Percentiles rank a stretch among this genome's conserved stretches.
Evolutionary conservation across 2,329 filamentous ascomycete genomes (phyloP).

Genomic region (Exophiala calicioides): DNA sequence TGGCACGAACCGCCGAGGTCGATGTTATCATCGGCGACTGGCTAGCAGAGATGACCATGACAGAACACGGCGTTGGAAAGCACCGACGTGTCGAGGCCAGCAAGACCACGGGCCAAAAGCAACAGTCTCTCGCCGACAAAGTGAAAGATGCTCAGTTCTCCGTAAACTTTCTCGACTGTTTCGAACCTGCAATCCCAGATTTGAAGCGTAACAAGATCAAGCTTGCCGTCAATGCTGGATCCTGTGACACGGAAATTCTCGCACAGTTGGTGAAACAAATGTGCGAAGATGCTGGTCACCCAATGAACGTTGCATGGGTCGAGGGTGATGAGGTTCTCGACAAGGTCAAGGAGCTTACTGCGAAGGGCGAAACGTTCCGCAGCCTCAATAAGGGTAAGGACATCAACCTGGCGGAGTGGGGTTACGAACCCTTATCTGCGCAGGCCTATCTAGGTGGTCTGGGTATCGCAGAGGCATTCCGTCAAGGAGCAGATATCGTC

Average conservation of each 20-base stretch:
- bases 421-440: slow-evolving; percentile 27
- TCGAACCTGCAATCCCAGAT: slow-evolving; percentile 42
- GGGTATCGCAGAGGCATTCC: slow-evolving; percentile 36
- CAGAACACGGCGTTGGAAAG: slow-evolving; percentile 31
- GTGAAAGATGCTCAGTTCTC: no score
- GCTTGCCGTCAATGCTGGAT: slow-evolving; percentile 46
- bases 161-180: slow-evolving; percentile 40
- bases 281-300: no score
- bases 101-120: neutral
- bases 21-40: slow-evolving; percentile 36
- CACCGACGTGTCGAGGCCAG: slow-evolving; percentile 33
- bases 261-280: no score
- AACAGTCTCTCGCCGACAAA: no score
- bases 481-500: slow-evolving; percentile 42
- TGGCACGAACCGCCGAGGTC: no score
- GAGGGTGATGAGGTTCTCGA: slow-evolving; percentile 45
- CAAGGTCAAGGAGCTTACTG: slow-evolving; percentile 27
- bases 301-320: no score
- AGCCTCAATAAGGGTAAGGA: no score
- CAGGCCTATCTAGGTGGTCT: slow-evolving; percentile 37
- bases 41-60: slow-evolving; percentile 33
- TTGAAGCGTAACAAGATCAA: slow-evolving; percentile 40
- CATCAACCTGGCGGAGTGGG: no score
- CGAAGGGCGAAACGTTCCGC: slow-evolving; percentile 36
- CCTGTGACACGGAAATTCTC: slow-evolving; percentile 40